Evolutionary conservation across 768 basidiomycete species (phyloP), one percentile per base, ranked within the genome.

Genomic region (Leccinum subtestaceum): DNA sequence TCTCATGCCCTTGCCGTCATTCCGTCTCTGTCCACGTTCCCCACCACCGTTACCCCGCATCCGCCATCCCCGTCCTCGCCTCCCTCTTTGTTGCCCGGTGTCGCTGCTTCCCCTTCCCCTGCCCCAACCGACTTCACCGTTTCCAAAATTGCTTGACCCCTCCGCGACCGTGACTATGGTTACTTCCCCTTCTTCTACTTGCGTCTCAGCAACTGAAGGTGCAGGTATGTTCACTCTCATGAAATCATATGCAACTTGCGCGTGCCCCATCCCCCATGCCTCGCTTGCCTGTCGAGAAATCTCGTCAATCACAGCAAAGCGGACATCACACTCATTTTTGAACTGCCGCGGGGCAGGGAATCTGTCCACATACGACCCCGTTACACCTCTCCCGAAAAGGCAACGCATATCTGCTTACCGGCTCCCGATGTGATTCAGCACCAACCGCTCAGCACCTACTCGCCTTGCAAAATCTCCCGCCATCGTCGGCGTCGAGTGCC

Each of bases 401-500:
- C 38, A 34, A 56, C 1, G 9, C 34, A 29, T 5, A 12, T 31
- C 25, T 36, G 11, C 79, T 60, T 60, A 91, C 88, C 86, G 80
- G 55, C 78, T 76, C 59, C 89, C 84, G 32, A 94, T 85, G 69
- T 94, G 93, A 69, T 95, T 94, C 51, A 95, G 69, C 21, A 89
- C 81, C 7, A 94, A 74, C 48, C 77, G 75, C 67, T 81, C 72
- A 21, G 91, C 89, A 1, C 79, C 77, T 52, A 88, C 77, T 2
- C 63, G 67, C 57, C 78, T 83, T 5, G 92, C 91, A 67, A 93
- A 93, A 15, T 69, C 74, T 8, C 92, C 93, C 2, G 91, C 93
- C 83, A 88, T 89, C 34, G 75, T 77, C 4, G 92, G 87, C 0
- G 87, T 85, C 13, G 91, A 93, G 67, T 95, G 93, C 0, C 93